Base-by-base conservation (phyloP, 2,329 filamentous ascomycete species). In the Mollisia scopiformis region DNA sequence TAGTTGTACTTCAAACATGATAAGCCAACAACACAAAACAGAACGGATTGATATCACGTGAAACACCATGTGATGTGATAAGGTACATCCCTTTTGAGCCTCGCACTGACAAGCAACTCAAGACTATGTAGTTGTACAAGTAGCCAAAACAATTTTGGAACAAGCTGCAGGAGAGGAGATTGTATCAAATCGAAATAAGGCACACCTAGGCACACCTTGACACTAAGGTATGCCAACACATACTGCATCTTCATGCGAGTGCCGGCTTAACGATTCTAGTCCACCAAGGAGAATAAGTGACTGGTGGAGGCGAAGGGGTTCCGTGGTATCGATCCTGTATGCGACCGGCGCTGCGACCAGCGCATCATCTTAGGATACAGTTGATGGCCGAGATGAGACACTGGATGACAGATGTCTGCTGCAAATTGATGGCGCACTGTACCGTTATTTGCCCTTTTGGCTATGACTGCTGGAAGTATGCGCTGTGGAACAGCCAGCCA, bases 341-440 rank as follows among this genome's bases (percentile, higher is more conserved):
- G 59, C 59, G 59, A 50, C 59, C 54, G 2, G 11, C 49, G 30
- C 39, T 43, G 59, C 59, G 54, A 55, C 59, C 59, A 61, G 54
- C 59, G 54, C 59, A 61, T 61, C 59, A 31, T 47, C 54, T 35
- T 14, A n/a, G n/a, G n/a, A n/a, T n/a, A n/a, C n/a, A n/a, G n/a
- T n/a, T n/a, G n/a, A n/a, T n/a, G n/a, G 55, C 35, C 11, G 46
- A 30, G 50, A 23, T 28, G 39, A 59, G 21, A 37, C 41, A 54
- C n/a, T 37, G 19, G 27, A 8, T 19, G 28, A 11, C 31, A 57
- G 51, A 37, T 14, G n/a, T 30, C 30, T n/a, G 52, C 14, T 21
- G 16, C 37, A n/a, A n/a, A n/a, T n/a, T n/a, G 52, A 50, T 14
- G 58, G 43, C 33, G 57, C 30, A 50, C 43, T 33, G 33, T 39